These are phyloP conservation scores for Panicum hallii DNA, from an alignment of 202 grass and related monocot genomes.

Conservation along the genomic window DNA sequence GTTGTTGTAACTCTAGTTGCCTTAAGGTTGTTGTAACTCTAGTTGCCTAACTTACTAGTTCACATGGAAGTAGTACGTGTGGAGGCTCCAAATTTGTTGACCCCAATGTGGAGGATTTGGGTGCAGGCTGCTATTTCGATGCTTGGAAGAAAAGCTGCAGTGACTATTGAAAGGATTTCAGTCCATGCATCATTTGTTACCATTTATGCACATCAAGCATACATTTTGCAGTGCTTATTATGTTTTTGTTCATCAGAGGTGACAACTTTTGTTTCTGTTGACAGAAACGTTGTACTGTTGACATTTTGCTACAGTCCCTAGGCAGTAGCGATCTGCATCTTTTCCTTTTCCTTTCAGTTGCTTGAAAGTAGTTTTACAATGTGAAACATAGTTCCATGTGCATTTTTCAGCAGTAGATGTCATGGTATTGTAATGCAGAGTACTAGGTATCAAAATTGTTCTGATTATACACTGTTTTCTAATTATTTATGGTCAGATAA, in stretches of 20 bases:
- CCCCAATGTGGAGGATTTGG: constrained; percentile 17
- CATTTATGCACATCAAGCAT: constrained; percentile 4
- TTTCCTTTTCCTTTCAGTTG: constrained; percentile 8
- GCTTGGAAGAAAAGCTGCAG: constrained; percentile 14
- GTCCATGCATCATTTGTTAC: constrained; percentile 10
- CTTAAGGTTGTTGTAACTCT: constrained; percentile 19
- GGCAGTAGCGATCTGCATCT: neutral
- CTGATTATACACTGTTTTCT: constrained; percentile 21
- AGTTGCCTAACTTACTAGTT: constrained; percentile 28
- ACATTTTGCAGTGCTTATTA: constrained; percentile 28
- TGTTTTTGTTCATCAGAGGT: constrained; percentile 1
- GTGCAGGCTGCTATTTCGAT: neutral
- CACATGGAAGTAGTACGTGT: constrained; percentile 8
- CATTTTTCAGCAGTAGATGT: constrained; percentile 11
- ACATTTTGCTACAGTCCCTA: constrained; percentile 8
- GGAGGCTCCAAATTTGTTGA: neutral
- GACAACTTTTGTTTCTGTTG: neutral
- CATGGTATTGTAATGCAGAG: constrained; percentile 10
- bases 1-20: constrained; percentile 23
- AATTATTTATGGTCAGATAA: constrained; percentile 68
- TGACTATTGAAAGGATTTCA: constrained; percentile 15
- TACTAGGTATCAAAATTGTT: constrained; percentile 23
- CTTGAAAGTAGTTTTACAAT: constrained; percentile 6
- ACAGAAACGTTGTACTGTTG: neutral
- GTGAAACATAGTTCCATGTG: constrained; percentile 33